Evolutionary conservation across 148 eudicot genomes (phyloP), one percentile per base, ranked within the genome.

Genomic region (Fagopyrum esculentum): DNA sequence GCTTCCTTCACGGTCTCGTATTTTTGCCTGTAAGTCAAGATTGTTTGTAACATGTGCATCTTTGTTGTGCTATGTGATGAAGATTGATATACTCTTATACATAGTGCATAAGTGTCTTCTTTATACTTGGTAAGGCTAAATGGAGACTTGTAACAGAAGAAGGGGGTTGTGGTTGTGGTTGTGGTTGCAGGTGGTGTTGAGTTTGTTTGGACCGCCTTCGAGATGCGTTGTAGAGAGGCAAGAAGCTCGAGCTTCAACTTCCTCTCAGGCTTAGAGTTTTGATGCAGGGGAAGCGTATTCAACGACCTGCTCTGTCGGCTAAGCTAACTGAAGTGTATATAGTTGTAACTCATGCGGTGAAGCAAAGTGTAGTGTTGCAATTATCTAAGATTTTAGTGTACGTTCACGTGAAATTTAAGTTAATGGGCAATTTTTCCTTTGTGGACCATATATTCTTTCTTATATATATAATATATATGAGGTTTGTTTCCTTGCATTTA

Each of bases 1-100:
- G 99, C 73, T 95, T 92, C 89, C 82, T 95, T 85, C 97, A 95
- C 50, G 99, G 99, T 30, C 91, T 95, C 47, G 84, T 95, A 66
- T 95, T 95, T 76, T 86, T 95, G 82, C 99, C 99, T 11, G 99
- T 95, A 83, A 90, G 93, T 88, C 54, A 56, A 69, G 40, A 19
- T 44, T 9, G 45, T 26, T 49, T 66, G 45, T 19, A 71, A 6
- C 17, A 1, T 77, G 30, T 30, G 52, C 15, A 45, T 63, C 68
- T 74, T 49, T 50, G 6, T 50, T 71, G 7, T 70, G 47, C 15
- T 47, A 5, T 54, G 13, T 54, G 6, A 2, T n/a, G 40, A 35
- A 35, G 40, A 35, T 35, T 6, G 52, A 9, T 49, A 13, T 49
- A 49, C 52, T 13, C 17, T 2, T 3, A 12, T 15, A 15, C 4